Base-by-base conservation (phyloP, 371 early-diverging fungal species). In the Rhizopus delemar region DNA sequence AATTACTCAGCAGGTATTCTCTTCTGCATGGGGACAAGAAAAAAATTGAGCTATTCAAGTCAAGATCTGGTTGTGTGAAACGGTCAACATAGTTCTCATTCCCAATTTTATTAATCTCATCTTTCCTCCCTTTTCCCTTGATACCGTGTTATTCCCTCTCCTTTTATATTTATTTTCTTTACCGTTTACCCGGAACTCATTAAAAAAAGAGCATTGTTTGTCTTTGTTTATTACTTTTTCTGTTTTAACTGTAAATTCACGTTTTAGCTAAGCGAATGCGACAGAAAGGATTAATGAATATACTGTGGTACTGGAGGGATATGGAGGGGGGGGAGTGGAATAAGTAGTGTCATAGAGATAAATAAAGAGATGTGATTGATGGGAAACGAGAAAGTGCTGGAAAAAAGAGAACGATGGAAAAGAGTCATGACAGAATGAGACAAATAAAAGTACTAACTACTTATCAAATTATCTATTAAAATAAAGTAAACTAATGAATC, bases 61-160 rank as follows among this genome's bases (percentile, higher is more conserved):
- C 59, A 59, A 51, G 59, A 51, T 49, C 51, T 59, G 43, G 59
- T 31, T 59, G 59, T 51, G 51, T 51, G 43, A 59, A 51, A 59
- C 48, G 54, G 54, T 39, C 41, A 53, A 41, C 41, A 53, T 53
- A 53, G 54, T 53, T 41, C 54, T 53, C 41, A 53, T 53, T 53
- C 41, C 54, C 29, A 41, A 41, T 53, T 41, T 53, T 39, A 53
- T 53, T 53, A 53, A 53, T 31, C 39, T 41, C 54, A 53, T 53
- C 54, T 53, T 53, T 41, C 54, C 53, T 53, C 53, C 53, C 36
- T 53, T 39, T 53, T 53, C 16, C 53, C 53, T 53, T 28, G 1
- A 53, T 5, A 53, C 39, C 39, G 39, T 53, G 39, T 53, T 39
- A 53, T 53, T 53, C 38, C 15, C 54, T 53, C 54, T 53, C 54